A percentile compares a stretch with the other conserved stretches of the same genome.
Conservation (phyloP, 225 moss, liverwort and hornwort genomes). For the Pseudisothecium myosuroides region DNA sequence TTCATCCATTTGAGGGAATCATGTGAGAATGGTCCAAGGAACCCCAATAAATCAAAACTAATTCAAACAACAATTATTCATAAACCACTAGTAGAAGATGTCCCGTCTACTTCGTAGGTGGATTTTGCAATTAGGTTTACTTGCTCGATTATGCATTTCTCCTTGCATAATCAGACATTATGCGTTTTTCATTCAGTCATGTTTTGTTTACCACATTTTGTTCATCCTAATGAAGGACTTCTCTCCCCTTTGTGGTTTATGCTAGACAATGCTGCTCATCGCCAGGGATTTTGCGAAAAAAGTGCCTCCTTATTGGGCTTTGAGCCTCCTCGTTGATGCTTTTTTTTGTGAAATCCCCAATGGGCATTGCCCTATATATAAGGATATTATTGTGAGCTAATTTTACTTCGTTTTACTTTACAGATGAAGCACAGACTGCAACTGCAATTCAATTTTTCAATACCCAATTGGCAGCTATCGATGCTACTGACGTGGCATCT, state of each 20-base stretch:
- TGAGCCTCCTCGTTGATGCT: not conserved
- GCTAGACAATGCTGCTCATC: fast-evolving
- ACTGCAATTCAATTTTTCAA: conserved; percentile 29
- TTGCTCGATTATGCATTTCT: not conserved
- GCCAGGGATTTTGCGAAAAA: not conserved
- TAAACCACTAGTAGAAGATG: not conserved
- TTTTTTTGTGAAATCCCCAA: not conserved
- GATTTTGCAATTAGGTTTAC: not conserved
- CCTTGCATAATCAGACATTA: fast-evolving
- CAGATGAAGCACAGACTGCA: conserved; percentile 45
- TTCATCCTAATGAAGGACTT: not conserved
- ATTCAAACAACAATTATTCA: not conserved
- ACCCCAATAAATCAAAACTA: not conserved
- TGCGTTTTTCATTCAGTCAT: not conserved
- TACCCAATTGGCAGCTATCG: conserved; percentile 1
- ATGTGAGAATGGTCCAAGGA: not conserved
- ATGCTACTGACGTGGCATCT: not conserved
- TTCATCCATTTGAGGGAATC: not conserved
- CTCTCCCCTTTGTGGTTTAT: too few relatives aligned
- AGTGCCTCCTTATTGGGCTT: too few relatives aligned
- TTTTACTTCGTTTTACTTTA: not conserved
- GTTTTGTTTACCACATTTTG: not conserved
- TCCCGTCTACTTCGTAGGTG: fast-evolving
- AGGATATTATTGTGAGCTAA: not conserved
- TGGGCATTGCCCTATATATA: not conserved